Base-by-base conservation (phyloP, 192 early-diverging fungal species). In the Lunasporangiospora selenospora region DNA sequence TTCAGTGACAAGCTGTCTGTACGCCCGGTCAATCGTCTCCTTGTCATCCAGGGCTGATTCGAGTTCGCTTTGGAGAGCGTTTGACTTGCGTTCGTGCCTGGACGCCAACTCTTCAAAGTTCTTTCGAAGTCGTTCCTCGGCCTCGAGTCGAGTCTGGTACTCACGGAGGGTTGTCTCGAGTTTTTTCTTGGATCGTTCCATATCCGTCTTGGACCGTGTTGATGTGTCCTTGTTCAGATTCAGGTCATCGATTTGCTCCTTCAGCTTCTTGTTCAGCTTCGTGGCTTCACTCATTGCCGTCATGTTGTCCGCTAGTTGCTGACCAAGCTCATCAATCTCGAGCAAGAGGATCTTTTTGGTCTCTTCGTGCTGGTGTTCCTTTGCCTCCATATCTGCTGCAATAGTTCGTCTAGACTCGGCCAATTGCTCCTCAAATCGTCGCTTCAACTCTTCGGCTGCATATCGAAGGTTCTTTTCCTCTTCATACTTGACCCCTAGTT, bases 321-420 rank as follows among this genome's bases (percentile, higher is more conserved):
- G 75, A 61, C 85, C 85, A 13, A 85, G 61, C 21, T 36, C 61
- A 37, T 79, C 63, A 9, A 86, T 64, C 56, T 86, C 83, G 6
- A 47, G 48, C 23, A 80, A 70, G 42, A 85, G 78, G 53, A 87
- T 67, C 59, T 83, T 77, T 27, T 85, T 83, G 10, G 77, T 58
- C 13, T 90, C 87, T 64, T 93, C 92, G 23, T 84, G 81, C 81
- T 87, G 78, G 2, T 64, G 42, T 15, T 92, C 92, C 60, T 87
- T 88, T 21, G 65, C 76, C 12, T 49, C 46, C 45, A 79, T 55
- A 69, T 84, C 80, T 13, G 48, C 49, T 52, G 89, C 88, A 26
- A 83, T 51, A 63, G 81, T 83, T 57, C 80, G 80, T 34, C 88
- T 83, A 46, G 81, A 77, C 31, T 91, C 87, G 52, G 69, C 58